Percentiles rank a stretch among this genome's conserved stretches.
Evolutionary conservation across 768 basidiomycete species (phyloP).

Genomic region (Tylopilus vinaceipallidus): DNA sequence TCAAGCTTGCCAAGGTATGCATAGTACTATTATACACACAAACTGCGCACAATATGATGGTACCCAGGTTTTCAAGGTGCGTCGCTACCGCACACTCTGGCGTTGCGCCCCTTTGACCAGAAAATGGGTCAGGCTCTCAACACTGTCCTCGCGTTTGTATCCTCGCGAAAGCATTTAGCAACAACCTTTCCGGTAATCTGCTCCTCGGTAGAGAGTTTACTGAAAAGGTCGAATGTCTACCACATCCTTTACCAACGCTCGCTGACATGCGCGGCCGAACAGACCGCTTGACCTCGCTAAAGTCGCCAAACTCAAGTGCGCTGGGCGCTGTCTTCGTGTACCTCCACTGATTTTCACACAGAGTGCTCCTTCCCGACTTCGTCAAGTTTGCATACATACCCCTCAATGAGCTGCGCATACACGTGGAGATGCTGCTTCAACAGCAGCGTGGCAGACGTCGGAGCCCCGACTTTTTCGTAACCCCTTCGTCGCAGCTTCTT

Average conservation of each 20-base stretch:
- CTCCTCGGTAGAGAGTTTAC: slow-evolving; percentile 74
- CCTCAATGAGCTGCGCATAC: slow-evolving; percentile 55
- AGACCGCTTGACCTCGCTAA: slow-evolving; percentile 78
- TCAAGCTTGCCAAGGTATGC: slow-evolving; percentile 60
- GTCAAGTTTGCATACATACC: slow-evolving; percentile 83
- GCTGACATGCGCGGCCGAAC: background rate
- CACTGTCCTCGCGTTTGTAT: slow-evolving; percentile 85
- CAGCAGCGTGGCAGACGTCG: slow-evolving; percentile 26
- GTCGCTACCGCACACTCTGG: background rate
- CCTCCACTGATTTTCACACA: slow-evolving; percentile 24
- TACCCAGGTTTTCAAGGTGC: slow-evolving; percentile 44
- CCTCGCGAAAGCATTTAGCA: slow-evolving; percentile 75
- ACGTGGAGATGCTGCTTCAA: slow-evolving; percentile 35
- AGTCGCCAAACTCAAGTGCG: slow-evolving; percentile 82
- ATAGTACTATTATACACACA: background rate
- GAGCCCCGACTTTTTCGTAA: slow-evolving; percentile 43
- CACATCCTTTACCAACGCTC: too few species aligned
- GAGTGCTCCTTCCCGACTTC: slow-evolving; percentile 78
- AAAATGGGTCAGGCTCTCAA: slow-evolving; percentile 64
- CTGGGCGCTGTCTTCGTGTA: background rate
- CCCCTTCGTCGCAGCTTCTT: slow-evolving; percentile 27
- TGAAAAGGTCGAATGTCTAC: slow-evolving; percentile 59
- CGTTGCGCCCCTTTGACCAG: background rate
- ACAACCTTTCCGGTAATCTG: slow-evolving; percentile 75
- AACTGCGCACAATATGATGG: background rate